Base-by-base conservation (phyloP, 1,284 basidiomycete genomes). In the Trichosporon sp. region DNA sequence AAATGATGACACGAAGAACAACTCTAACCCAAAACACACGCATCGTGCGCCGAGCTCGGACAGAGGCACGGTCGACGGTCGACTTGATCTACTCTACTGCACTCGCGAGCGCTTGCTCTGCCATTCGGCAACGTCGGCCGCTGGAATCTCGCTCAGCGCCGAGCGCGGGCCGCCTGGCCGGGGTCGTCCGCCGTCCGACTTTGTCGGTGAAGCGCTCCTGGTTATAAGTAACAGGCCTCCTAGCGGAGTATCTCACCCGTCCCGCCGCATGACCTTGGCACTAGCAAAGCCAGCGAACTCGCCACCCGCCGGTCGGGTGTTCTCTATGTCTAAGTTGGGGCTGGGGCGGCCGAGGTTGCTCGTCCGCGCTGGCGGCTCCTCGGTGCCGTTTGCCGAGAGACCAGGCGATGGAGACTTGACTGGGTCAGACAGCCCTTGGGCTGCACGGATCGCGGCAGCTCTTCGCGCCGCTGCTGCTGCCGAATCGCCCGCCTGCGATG, bases 221-320 rank as follows among this genome's bases (percentile, higher is more conserved):
- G 3, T 23, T 8, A 59, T 67, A 49, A 65, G 61, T 37, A 44
- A 10, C 8, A 19, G 21, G 34, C 23, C 40, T 16, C 7, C 16
- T n/a, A 3, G 8, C 25, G 3, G 14, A 21, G 2, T 14, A 11
- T 67, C 70, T 64, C 58, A 71, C 74, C 69, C 66, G n/a, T 68
- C 64, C 29, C 66, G 59, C 58, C 78, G 78, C 27, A 78, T 60
- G 1, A 76, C 75, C 37, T 74, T 70, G 11, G 77, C 75, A 62
- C 76, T 78, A 9, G 67, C 37, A 31, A 78, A 76, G 10, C 68
- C 72, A 1, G 65, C 68, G 49, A 62, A 64, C n/a, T 49, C 63
- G 9, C 65, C 63, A 6, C 31, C 56, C n/a, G 59, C 61, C 8
- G 64, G 63, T n/a, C 49, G 19, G 3, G 16, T 44, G 59, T 58